These are phyloP conservation scores for Tetracentron sinense DNA, from an alignment of 164 flowering plant species.

Conservation along the genomic window DNA sequence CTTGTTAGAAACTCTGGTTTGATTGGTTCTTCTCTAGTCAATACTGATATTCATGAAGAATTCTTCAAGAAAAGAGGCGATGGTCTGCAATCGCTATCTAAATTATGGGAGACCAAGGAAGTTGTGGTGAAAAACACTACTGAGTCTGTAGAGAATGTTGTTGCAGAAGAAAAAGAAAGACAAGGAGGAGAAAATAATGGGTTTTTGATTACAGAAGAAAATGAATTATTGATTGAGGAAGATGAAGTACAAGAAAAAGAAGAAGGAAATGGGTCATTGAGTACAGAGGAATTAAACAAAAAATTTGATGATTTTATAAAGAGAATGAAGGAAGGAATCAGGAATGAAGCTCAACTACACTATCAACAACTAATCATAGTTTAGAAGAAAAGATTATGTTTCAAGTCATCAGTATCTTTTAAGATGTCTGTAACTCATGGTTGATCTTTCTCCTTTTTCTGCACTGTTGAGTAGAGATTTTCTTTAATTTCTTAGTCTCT, in stretches of 20 bases:
- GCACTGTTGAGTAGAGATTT: no score
- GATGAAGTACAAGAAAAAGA: slow-evolving; percentile 17
- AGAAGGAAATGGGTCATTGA: slow-evolving; percentile 17
- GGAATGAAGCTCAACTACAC: slow-evolving; percentile 38
- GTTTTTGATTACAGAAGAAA: background rate
- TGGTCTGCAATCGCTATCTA: no score
- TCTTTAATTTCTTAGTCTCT: no score
- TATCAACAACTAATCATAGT: slow-evolving; percentile 18
- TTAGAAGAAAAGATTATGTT: background rate
- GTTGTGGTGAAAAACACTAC: slow-evolving; percentile 6
- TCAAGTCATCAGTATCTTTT: background rate
- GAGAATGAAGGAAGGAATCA: slow-evolving; percentile 44
- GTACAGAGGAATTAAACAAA: slow-evolving; percentile 46
- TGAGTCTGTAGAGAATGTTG: background rate
- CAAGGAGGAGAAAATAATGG: no score
- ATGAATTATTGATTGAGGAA: no score
- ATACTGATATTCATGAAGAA: no score
- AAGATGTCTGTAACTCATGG: background rate
- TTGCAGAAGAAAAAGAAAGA: slow-evolving; percentile 12
- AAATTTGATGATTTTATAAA: slow-evolving; percentile 57
- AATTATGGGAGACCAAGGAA: no score
- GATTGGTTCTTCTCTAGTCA: no score
- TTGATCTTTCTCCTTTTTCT: background rate
- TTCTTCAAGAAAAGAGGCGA: no score
- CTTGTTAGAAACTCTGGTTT: no score